These are phyloP conservation scores for Thelonectria blattea DNA, from an alignment of 2,329 filamentous ascomycete genomes.

Conservation along the genomic window DNA sequence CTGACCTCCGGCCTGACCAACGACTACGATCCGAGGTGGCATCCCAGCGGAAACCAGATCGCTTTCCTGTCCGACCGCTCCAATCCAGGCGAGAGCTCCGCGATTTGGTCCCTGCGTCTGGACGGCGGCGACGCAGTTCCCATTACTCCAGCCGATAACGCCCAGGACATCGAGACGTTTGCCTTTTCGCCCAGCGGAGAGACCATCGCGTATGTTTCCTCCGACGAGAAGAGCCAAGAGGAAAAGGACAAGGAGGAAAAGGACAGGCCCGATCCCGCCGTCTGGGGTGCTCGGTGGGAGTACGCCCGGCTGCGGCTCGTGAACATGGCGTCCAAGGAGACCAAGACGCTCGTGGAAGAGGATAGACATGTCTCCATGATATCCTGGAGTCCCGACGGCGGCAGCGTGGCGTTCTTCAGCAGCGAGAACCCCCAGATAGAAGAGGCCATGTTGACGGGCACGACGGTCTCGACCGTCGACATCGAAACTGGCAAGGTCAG, in stretches of 20 bases:
- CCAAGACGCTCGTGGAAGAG: slow-evolving; percentile 14
- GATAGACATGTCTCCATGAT: slow-evolving; percentile 20
- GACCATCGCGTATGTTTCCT: slow-evolving; percentile 24
- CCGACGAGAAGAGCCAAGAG: slow-evolving; percentile 20
- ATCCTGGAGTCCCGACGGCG: slow-evolving; percentile 31
- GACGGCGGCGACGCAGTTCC: slow-evolving; percentile 27
- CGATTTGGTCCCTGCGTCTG: slow-evolving; percentile 28
- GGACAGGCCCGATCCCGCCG: slow-evolving; percentile 41
- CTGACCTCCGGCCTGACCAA: slow-evolving; percentile 13
- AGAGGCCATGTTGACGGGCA: slow-evolving; percentile 21
- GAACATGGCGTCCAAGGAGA: slow-evolving; percentile 36
- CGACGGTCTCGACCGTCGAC: slow-evolving; percentile 13
- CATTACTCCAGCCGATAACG: slow-evolving; percentile 24
- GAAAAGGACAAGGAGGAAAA: slow-evolving; percentile 34
- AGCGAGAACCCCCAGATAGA: slow-evolving; percentile 22
- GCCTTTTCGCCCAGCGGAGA: slow-evolving; percentile 22
- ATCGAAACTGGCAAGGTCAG: slow-evolving; percentile 12
- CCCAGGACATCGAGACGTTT: slow-evolving; percentile 19
- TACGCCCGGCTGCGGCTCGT: slow-evolving; percentile 41
- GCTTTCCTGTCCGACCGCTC: slow-evolving; percentile 24
- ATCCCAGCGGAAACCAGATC: slow-evolving; percentile 12
- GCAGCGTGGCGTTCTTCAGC: slow-evolving; percentile 16
- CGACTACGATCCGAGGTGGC: slow-evolving; percentile 15
- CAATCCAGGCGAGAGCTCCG: slow-evolving; percentile 40
- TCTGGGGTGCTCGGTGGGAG: slow-evolving; percentile 46